Evolutionary conservation across 371 early-diverging fungal species (phyloP), one percentile per base, ranked within the genome.

Genomic region (Capillidium rhysosporum): DNA sequence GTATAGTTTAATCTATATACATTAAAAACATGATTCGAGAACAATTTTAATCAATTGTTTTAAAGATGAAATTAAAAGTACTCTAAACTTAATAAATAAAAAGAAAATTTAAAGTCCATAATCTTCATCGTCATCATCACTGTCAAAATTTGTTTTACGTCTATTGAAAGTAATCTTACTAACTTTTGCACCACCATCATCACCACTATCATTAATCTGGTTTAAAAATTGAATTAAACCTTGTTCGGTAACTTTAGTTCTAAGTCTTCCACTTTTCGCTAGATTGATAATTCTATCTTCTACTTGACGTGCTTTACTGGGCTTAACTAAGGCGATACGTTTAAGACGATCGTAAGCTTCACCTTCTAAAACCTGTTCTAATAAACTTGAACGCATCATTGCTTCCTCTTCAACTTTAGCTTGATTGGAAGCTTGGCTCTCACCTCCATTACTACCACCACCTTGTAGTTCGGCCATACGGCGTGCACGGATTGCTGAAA

Each of bases 311-410:
- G 89, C 92, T 64, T 87, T 86, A 16, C 85, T 88, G 1, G 79
- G 75, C 63, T 91, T 92, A 10, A 94, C 92, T 62, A 92, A 82
- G 20, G 82, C 75, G 56, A 92, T 92, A 31, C 91, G 77, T 72
- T 65, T 72, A 82, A 84, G 72, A 55, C 95, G 76, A 58, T 89
- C 86, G 43, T 91, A 76, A 26, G 92, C 93, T 31, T 76, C 76
- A 58, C 75, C 80, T 45, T 84, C 82, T 45, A 94, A 73, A 40
- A 90, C 80, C 73, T 86, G 87, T 21, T 69, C 68, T 29, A 92
- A 68, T 84, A 83, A 58, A 16, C 21, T 21, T 9, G 16, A n/a
- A 54, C 28, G 38, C 25, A 45, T 24, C 14, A 39, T 18, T n/a
- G 21, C 7, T 40, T 45, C 23, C 20, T 47, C 31, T 29, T 51